phyloP scores from a whole-genome alignment of 2,329 filamentous ascomycete genomes.

The Aspergillus tamarii region DNA sequence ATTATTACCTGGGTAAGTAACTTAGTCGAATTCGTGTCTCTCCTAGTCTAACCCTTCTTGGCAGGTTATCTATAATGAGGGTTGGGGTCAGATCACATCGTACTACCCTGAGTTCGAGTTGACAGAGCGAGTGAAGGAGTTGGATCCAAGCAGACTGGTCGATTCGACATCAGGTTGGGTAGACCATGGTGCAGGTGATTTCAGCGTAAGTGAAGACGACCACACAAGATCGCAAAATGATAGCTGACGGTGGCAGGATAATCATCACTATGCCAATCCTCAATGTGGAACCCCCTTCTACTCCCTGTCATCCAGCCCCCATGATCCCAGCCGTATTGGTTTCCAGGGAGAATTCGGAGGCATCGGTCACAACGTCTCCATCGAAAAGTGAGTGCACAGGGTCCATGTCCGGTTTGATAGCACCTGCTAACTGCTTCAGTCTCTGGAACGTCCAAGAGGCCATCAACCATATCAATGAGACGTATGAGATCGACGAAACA shows the following conservation, averaged over 20 bases:
- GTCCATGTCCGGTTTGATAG: not conserved
- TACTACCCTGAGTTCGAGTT: slow-evolving; percentile 61
- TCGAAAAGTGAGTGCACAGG: slow-evolving; percentile 56
- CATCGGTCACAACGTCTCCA: slow-evolving; percentile 66
- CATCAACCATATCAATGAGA: slow-evolving; percentile 64
- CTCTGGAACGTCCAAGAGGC: slow-evolving; percentile 67
- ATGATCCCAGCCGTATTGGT: slow-evolving; percentile 63
- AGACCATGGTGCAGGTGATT: slow-evolving; percentile 71
- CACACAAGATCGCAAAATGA: not conserved
- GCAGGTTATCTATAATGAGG: slow-evolving; percentile 71
- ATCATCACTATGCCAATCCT: slow-evolving; percentile 72
- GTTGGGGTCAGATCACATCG: slow-evolving; percentile 65
- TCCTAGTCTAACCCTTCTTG: not conserved
- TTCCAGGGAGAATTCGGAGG: slow-evolving; percentile 75
- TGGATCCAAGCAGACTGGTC: slow-evolving; percentile 68
- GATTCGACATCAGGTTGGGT: slow-evolving; percentile 67
- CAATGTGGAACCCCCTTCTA: slow-evolving; percentile 73
- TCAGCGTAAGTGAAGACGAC: slow-evolving; percentile 39
- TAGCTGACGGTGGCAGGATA: slow-evolving; percentile 52
- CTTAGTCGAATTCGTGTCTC: not conserved
- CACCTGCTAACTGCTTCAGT: slow-evolving; percentile 36
- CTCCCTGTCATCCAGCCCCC: slow-evolving; percentile 59
- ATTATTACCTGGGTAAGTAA: slow-evolving; percentile 64
- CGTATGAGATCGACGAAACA: slow-evolving; percentile 66
- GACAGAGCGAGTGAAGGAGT: slow-evolving; percentile 55